phyloP scores from a whole-genome alignment of 2,329 filamentous ascomycete genomes.

The Fusarium begoniae region DNA sequence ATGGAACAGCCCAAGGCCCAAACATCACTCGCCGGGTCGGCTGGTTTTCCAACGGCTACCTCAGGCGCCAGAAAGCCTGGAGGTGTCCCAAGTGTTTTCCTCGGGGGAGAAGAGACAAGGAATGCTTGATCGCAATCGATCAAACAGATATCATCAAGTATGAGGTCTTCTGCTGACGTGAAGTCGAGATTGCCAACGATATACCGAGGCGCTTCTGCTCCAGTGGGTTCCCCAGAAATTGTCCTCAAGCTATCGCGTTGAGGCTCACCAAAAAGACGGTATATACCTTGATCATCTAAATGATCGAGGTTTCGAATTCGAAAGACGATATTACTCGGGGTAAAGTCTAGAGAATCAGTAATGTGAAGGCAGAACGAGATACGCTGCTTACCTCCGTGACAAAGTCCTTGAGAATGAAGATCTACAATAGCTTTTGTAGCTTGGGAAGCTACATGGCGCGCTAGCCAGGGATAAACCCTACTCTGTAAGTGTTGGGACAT shows the following conservation, averaged over 20 bases:
- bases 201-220: not conserved
- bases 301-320: not conserved
- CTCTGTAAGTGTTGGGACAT: not conserved
- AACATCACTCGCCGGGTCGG: constrained; percentile 15
- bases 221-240: not conserved
- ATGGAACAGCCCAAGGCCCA: constrained; percentile 20
- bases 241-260: not conserved
- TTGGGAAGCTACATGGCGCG: not conserved
- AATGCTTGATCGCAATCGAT: constrained; percentile 4
- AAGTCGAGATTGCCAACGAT: not conserved
- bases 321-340: not conserved
- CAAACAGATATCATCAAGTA: not conserved
- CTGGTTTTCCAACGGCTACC: not conserved
- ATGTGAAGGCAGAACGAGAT: not conserved
- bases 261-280: not conserved
- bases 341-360: not conserved
- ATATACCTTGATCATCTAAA: not conserved
- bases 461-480: not conserved
- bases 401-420: not conserved
- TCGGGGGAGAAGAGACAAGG: rapidly evolving
- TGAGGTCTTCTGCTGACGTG: not conserved
- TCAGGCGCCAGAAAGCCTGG: not conserved
- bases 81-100: not conserved
- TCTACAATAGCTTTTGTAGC: not conserved
- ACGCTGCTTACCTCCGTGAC: not conserved